phyloP scores from a whole-genome alignment of 225 moss, liverwort and hornwort genomes.

The Bryum argenteum region DNA sequence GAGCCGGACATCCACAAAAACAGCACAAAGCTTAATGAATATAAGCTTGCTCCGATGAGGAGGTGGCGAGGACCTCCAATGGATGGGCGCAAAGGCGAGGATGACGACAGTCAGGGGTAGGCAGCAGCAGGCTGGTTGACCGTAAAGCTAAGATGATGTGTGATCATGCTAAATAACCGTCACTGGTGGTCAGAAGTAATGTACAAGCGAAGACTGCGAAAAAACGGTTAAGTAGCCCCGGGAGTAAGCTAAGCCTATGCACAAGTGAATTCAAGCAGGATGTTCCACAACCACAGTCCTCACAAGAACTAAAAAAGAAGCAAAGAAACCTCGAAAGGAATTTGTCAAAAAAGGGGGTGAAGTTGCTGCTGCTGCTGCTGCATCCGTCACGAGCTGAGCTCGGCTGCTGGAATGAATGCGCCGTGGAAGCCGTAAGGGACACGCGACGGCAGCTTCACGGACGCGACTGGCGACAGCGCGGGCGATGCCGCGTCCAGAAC shows the following conservation, averaged over 20 bases:
- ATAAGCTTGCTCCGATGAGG: conserved; percentile 34
- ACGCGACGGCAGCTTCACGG: conserved; percentile 73
- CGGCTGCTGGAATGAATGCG: conserved; percentile 59
- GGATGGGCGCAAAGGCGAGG: conserved; percentile 29
- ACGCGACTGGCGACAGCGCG: conserved; percentile 64
- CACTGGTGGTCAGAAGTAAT: conserved; percentile 3
- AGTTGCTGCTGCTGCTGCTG: too few relatives aligned
- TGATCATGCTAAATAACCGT: not conserved
- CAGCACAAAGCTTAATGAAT: conserved; percentile 37
- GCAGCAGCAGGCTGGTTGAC: not conserved
- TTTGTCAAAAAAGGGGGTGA: too few relatives aligned
- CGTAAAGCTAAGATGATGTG: not conserved
- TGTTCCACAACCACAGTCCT: conserved; percentile 23
- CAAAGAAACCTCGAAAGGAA: too few relatives aligned
- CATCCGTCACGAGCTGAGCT: conserved; percentile 28
- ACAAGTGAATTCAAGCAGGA: conserved; percentile 20
- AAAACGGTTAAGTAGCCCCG: conserved; percentile 5
- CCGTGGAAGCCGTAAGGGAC: conserved; percentile 97
- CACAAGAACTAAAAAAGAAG: conserved; percentile 3
- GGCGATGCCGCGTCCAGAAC: conserved; percentile 76
- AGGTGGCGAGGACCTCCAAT: conserved; percentile 32
- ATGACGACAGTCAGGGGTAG: not conserved
- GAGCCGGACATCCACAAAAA: conserved; percentile 48
- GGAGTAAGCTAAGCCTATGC: conserved; percentile 14
- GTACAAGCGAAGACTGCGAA: conserved; percentile 40